Percentiles rank a stretch among this genome's conserved stretches.
phyloP scores from a whole-genome alignment of 164 flowering plant species.

The Platanus orientalis region DNA sequence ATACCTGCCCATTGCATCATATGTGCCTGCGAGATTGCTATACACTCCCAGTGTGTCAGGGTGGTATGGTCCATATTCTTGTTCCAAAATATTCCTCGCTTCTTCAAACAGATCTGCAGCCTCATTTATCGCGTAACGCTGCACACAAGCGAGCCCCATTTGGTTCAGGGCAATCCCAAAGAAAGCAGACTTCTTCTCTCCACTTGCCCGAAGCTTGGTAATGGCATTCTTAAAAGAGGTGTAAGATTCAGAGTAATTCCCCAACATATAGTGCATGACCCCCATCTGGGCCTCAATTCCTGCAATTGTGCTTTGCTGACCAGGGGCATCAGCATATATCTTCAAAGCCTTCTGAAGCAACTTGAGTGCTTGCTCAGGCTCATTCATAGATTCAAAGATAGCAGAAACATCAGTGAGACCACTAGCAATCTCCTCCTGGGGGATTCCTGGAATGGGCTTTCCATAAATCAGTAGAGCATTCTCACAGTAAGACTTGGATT shows the following conservation, averaged over 20 bases:
- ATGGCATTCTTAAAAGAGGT: conserved; percentile 54
- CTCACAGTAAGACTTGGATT: conserved; percentile 80
- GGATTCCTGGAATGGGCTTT: conserved; percentile 64
- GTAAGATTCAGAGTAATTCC: conserved; percentile 71
- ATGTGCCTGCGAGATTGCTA: conserved; percentile 96
- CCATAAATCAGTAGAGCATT: conserved; percentile 81
- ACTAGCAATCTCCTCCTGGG: conserved; percentile 84
- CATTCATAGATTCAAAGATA: conserved; percentile 86
- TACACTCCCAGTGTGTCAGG: conserved; percentile 94
- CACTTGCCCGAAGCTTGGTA: conserved; percentile 70
- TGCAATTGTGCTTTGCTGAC: conserved; percentile 83
- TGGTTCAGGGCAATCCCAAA: conserved; percentile 93
- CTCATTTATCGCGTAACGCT: conserved; percentile 70
- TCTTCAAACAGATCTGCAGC: conserved; percentile 88
- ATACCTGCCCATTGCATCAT: conserved; percentile 98
- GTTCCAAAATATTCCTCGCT: conserved; percentile 68
- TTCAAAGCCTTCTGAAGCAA: conserved; percentile 73
- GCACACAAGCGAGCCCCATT: conserved; percentile 94
- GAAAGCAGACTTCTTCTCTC: conserved; percentile 87
- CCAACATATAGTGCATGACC: conserved; percentile 81
- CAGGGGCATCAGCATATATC: conserved; percentile 70
- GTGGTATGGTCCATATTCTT: conserved; percentile 85
- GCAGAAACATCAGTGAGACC: conserved; percentile 88
- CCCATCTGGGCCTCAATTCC: conserved; percentile 98
- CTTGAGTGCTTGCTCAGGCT: conserved; percentile 77